These are phyloP conservation scores for Trapa incisa DNA, from an alignment of 345 rosid genomes.

Conservation along the genomic window DNA sequence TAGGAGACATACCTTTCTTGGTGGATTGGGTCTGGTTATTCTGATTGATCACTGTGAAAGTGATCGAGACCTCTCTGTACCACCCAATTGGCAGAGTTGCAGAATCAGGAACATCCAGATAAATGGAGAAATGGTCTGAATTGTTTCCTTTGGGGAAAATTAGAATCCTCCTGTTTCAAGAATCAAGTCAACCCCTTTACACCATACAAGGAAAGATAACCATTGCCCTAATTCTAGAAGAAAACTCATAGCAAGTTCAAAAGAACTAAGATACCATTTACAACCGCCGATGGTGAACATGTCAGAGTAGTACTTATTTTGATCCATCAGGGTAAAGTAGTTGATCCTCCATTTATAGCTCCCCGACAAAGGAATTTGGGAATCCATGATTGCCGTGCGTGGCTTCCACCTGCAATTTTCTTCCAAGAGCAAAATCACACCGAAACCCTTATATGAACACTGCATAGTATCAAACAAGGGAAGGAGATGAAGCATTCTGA, in stretches of 20 bases:
- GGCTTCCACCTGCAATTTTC: too few relatives aligned
- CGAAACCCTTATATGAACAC: too few relatives aligned
- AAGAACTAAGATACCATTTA: conserved; percentile 14
- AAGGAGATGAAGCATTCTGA: neutral
- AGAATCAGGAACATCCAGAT: neutral
- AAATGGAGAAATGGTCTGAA: neutral
- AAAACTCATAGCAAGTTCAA: too few relatives aligned
- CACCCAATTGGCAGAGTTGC: conserved; percentile 1
- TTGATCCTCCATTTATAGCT: conserved; percentile 22
- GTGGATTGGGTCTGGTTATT: neutral
- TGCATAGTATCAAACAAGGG: too few relatives aligned
- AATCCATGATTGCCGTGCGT: neutral
- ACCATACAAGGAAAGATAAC: too few relatives aligned
- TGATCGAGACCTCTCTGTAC: neutral
- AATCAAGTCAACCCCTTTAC: too few relatives aligned
- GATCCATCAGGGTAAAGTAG: conserved; percentile 11
- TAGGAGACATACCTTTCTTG: conserved; percentile 2
- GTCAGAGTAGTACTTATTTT: conserved; percentile 12
- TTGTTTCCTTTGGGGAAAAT: conserved; percentile 6
- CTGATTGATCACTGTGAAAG: conserved; percentile 5
- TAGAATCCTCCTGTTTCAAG: conserved; percentile 2
- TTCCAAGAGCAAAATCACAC: too few relatives aligned
- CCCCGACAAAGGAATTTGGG: conserved; percentile 6
- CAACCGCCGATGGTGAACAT: conserved; percentile 10
- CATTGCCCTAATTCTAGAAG: too few relatives aligned